Evolutionary conservation across 148 eudicot genomes (phyloP).

Genomic region (Chenopodium album): DNA sequence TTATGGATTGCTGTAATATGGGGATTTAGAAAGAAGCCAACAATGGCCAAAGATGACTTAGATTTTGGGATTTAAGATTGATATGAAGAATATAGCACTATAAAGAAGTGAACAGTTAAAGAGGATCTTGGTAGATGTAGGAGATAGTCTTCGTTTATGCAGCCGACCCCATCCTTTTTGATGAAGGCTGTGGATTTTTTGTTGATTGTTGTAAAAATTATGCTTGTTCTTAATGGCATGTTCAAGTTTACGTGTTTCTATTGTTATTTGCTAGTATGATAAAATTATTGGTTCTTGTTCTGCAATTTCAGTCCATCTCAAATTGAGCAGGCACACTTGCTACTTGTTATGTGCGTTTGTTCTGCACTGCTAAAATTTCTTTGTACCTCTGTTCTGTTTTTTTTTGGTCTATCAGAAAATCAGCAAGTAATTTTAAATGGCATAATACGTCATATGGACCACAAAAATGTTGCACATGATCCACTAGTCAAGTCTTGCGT

Average conservation of each 20-base stretch:
- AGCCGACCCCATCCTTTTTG: no score
- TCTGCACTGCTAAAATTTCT: background rate
- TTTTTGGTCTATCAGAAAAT: conserved; percentile 45
- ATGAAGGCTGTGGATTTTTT: no score
- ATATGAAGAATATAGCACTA: background rate
- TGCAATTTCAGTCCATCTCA: background rate
- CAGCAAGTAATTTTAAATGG: conserved; percentile 62
- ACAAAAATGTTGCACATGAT: conserved; percentile 82
- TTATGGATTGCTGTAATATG: background rate
- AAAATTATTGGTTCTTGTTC: background rate
- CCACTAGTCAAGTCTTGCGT: conserved; percentile 64
- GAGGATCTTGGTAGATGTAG: background rate
- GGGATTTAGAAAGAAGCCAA: background rate
- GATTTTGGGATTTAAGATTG: background rate
- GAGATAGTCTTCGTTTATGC: background rate
- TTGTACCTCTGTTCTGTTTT: background rate
- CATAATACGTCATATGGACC: conserved; percentile 90
- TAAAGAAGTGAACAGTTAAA: background rate
- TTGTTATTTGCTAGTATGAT: background rate
- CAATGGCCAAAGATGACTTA: background rate
- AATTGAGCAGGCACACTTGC: background rate
- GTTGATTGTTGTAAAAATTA: no score
- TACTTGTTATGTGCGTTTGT: background rate
- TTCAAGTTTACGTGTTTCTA: background rate
- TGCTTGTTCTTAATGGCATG: background rate